Base-by-base conservation (phyloP, 2,329 filamentous ascomycete genomes). In the Aureobasidium sp. region DNA sequence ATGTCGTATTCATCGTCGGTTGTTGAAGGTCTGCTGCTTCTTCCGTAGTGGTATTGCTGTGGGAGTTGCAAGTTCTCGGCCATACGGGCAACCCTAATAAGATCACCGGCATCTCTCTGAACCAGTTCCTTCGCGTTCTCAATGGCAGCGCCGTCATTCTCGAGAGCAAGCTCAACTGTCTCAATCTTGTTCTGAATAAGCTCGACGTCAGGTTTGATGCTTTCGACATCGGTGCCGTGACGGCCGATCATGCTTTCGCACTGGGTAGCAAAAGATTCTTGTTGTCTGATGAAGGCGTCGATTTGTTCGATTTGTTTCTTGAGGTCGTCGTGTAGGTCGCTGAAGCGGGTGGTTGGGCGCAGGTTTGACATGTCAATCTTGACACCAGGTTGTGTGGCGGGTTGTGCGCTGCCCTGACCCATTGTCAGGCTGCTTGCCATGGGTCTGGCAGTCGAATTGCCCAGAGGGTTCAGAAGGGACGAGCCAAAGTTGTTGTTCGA, bases 311-410 rank as follows among this genome's bases (percentile, higher is more conserved):
- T 89, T 67, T 90, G 79, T 65, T 86, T 84, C 71, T 96, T 91
- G 17, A 96, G 79, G 34, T 90, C 85, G 67, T 93, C 88, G 64
- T 89, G 85, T 32, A 96, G 86, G 74, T 96, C 93, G 71, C 91
- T 90, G 78, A 94, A 97, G 65, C 94, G 90, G 3, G 91, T 96
- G 0, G 92, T 96, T 17, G 89, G 88, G 58, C 91, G 86, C 64
- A 97, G 80, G 71, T 89, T 90, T 68, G 84, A 84, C 58, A 89
- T 76, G 74, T 94, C 89, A 69, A 96, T 89, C 69, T 89, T 87
- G 20, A 91, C 88, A 20, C 88, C 90, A 0, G 87, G 71, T 27
- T 86, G 17, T 67, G 64, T 59, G 58, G 83, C 81, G 66, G 83
- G 80, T 56, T 80, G 77, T 39, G 66, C 47, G 60, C 69, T 70